Evolutionary conservation across 768 basidiomycete genomes (phyloP).

Genomic region (Russula dissimulans): DNA sequence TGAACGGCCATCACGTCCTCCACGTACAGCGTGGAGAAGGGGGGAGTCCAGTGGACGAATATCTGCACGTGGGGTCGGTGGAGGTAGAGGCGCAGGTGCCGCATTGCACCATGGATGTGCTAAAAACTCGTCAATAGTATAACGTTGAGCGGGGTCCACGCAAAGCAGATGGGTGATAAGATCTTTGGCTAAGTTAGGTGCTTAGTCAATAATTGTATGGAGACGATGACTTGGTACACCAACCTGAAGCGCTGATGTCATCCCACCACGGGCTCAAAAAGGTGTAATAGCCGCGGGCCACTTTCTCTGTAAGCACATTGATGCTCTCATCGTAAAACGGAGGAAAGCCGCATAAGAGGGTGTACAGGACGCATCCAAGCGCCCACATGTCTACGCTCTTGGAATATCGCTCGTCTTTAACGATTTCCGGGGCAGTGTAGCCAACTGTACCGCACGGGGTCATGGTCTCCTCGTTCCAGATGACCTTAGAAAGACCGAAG

Average conservation of each 20-base stretch:
- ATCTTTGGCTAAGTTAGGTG: conserved; percentile 66
- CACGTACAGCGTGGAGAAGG: conserved; percentile 69
- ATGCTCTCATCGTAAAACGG: conserved; percentile 99
- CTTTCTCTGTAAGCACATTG: conserved; percentile 95
- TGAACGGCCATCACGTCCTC: conserved; percentile 69
- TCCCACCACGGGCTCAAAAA: conserved; percentile 99
- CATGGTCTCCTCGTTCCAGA: conserved; percentile 99
- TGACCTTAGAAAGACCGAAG: conserved; percentile 93
- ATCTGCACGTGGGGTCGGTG: conserved; percentile 50
- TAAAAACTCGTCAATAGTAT: conserved; percentile 97
- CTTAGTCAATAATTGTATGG: conserved; percentile 10
- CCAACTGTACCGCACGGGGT: conserved; percentile 99
- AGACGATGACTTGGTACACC: conserved; percentile 15
- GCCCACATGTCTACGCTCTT: conserved; percentile 99
- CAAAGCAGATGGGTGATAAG: conserved; percentile 91
- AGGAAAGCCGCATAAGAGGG: conserved; percentile 91
- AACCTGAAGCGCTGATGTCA: conserved; percentile 77
- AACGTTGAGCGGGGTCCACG: conserved; percentile 90
- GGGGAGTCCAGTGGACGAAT: conserved; percentile 73
- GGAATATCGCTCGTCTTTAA: conserved; percentile 95
- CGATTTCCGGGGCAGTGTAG: conserved; percentile 98
- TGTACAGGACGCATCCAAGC: conserved; percentile 97
- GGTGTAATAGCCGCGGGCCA: conserved; percentile 93
- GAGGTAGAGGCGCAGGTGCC: conserved; percentile 49
- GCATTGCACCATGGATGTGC: conserved; percentile 92